These are phyloP conservation scores for Cylindrotheca fusiformis DNA, from an alignment of 108 stramenopile species.

Conservation along the genomic window DNA sequence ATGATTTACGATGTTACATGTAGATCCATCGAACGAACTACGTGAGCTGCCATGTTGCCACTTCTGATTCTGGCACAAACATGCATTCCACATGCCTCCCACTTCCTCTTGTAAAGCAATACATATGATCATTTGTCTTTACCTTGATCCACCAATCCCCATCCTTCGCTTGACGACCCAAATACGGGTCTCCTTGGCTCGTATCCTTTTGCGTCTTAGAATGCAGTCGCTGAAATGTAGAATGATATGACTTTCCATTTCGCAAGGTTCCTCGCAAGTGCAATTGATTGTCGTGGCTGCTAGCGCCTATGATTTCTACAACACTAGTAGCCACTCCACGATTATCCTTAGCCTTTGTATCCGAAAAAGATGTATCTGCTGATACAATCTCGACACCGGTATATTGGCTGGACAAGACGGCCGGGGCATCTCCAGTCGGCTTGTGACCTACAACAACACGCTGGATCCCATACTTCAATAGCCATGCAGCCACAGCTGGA, in stretches of 20 bases:
- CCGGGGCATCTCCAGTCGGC: slow-evolving; percentile 67
- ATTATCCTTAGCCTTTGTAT: slow-evolving; percentile 28
- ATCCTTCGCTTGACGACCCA: neutral
- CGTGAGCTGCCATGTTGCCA: too few species aligned
- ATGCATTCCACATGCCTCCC: neutral
- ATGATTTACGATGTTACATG: too few species aligned
- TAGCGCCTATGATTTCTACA: slow-evolving; percentile 45
- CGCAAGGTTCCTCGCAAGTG: slow-evolving; percentile 34
- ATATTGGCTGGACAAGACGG: slow-evolving; percentile 44
- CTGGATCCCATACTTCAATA: slow-evolving; percentile 42
- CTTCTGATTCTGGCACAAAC: neutral
- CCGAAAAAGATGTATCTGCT: slow-evolving; percentile 56
- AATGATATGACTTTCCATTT: slow-evolving; percentile 32
- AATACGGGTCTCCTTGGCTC: neutral
- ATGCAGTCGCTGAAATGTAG: slow-evolving; percentile 19
- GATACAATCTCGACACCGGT: slow-evolving; percentile 56
- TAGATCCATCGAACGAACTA: too few species aligned
- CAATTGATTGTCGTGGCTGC: slow-evolving; percentile 28
- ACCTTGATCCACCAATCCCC: neutral
- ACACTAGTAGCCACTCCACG: slow-evolving; percentile 43
- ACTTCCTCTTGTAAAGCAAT: neutral
- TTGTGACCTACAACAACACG: slow-evolving; percentile 70
- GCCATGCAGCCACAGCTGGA: slow-evolving; percentile 43
- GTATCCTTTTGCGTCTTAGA: neutral
- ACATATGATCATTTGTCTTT: neutral